Conservation (phyloP, 306 rosid genomes). For the Sicyos edulis region DNA sequence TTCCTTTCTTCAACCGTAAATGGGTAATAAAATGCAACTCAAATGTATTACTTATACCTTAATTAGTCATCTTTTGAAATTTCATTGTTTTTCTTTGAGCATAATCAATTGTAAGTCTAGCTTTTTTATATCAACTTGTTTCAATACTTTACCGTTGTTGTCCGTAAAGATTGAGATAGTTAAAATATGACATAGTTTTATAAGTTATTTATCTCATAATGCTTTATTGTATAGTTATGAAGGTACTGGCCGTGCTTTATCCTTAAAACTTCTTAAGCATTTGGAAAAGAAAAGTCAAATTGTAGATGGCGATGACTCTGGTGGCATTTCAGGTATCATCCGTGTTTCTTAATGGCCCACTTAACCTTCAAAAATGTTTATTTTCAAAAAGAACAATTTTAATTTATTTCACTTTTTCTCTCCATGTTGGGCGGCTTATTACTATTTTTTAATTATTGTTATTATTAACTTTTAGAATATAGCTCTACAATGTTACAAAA, state of each 20-base stretch:
- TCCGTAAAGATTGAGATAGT: too few relatives aligned
- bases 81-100: neutral
- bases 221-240: conserved; percentile 53
- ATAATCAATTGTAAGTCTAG: neutral
- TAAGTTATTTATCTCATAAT: too few relatives aligned
- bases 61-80: too few relatives aligned
- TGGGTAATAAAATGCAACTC: conserved; percentile 37
- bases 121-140: too few relatives aligned
- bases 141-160: conserved; percentile 1
- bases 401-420: neutral
- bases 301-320: neutral
- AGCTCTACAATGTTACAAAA: neutral
- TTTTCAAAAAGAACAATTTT: too few relatives aligned
- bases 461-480: too few relatives aligned
- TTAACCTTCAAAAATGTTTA: neutral
- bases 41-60: neutral
- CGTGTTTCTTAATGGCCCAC: neutral
- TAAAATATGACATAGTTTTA: too few relatives aligned
- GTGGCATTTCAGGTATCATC: neutral
- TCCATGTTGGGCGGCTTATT: neutral
- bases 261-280: conserved; percentile 77
- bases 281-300: conserved; percentile 64
- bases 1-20: conserved; percentile 88
- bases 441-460: too few relatives aligned
- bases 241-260: conserved; percentile 91